phyloP scores from a whole-genome alignment of 805 yeast genomes.

The Peterozyma xylosa region DNA sequence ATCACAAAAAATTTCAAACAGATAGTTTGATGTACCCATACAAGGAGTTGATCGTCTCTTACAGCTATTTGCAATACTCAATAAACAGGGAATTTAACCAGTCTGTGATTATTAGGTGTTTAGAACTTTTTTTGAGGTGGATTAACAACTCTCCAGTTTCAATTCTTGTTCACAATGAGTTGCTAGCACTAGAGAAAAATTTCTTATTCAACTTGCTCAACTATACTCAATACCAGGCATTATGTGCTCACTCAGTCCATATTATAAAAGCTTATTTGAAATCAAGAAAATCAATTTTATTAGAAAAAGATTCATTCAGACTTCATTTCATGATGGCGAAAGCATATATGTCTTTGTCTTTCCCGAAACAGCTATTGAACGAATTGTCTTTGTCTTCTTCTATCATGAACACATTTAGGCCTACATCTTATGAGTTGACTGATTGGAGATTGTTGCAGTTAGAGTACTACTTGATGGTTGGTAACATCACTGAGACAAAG shows the following conservation, averaged over 20 bases:
- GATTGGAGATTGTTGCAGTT: conserved; percentile 24
- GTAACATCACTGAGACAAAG: conserved; percentile 15
- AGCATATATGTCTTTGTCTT: conserved; percentile 5
- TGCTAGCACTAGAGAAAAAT: conserved; percentile 20
- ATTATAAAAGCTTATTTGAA: conserved; percentile 10
- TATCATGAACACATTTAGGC: conserved; percentile 4
- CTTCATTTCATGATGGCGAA: conserved; percentile 4
- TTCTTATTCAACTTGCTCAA: conserved; percentile 18
- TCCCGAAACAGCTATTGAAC: conserved; percentile 6
- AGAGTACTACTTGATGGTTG: conserved; percentile 16
- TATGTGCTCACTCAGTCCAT: conserved; percentile 9
- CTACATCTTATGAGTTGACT: conserved; percentile 11
- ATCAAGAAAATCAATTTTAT: not conserved
- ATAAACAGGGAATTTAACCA: conserved; percentile 19
- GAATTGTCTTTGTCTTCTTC: conserved; percentile 1
- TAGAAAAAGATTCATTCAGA: conserved; percentile 1
- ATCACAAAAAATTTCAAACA: conserved; percentile 7
- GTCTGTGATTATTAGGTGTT: conserved; percentile 14
- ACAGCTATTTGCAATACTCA: conserved; percentile 17
- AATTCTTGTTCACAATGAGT: not conserved
- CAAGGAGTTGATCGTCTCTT: conserved; percentile 14
- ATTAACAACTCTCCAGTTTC: conserved; percentile 5
- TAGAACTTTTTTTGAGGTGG: conserved; percentile 12
- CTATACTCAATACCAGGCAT: conserved; percentile 17
- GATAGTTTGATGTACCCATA: conserved; percentile 7